Evolutionary conservation across 257 asterid genomes (phyloP), one percentile per base, ranked within the genome.

Genomic region (Solanum medicagineum): DNA sequence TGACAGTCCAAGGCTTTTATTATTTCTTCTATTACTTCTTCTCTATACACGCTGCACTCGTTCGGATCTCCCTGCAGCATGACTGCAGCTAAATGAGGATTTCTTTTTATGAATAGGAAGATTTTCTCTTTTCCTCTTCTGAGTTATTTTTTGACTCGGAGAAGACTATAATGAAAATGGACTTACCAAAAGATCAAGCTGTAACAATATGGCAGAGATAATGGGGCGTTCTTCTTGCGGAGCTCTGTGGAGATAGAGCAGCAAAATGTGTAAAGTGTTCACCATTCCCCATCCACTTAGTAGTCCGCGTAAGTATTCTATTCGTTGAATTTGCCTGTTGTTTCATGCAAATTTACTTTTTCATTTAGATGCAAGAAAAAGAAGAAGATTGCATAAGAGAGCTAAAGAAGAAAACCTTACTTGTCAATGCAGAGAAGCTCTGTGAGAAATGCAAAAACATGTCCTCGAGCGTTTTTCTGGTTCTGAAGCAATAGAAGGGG

Each of bases 181-280:
- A 82, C 92, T 82, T 87, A 94, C 98, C 97, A 92, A 81, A 57
- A 95, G 94, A 87, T 95, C 98, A 81, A 95, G 91, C 88, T 89
- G 94, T 68, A 95, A 91, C 90, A 95, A 74, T 70, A 94, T 53
- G 66, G 88, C 96, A 10, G 98, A 94, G 65, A 92, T 81, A 70
- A 92, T 1, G 6, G 95, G 95, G 66, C 93, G 90, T 42, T 95
- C 96, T 84, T 93, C 93, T 20, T 87, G 91, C 47, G 84, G 87
- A 17, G 94, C 94, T 87, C 86, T 88, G 55, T 92, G 94, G 87
- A 95, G 97, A 81, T 85, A 87, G 60, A 90, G 80, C 79, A 94
- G 74, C 88, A 95, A 86, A 53, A 91, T 86, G 55, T 92, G 94
- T 93, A 92, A 83, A 26, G 93, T 59, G 91, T 90, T 94, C 83